Conservation (phyloP, 495 filamentous ascomycete species). For the Talaromyces adpressus region DNA sequence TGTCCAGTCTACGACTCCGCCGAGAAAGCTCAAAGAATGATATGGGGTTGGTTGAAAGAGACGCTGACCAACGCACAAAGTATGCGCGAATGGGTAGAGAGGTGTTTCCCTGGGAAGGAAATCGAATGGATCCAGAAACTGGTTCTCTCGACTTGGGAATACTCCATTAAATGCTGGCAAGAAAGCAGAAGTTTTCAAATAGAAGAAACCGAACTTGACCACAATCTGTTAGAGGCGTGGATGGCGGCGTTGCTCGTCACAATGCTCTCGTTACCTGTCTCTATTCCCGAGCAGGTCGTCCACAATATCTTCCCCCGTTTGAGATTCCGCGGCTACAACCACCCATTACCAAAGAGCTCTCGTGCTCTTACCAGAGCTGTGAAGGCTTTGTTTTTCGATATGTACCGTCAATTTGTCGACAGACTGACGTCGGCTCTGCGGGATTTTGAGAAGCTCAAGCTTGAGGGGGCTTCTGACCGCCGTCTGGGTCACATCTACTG, state of each 20-base stretch:
- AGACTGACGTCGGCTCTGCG: not conserved
- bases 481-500: constrained; percentile 6
- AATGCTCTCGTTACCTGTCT: constrained; percentile 3
- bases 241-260: constrained; percentile 5
- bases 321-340: not conserved
- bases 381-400: constrained; percentile 5
- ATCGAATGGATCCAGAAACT: constrained; percentile 3
- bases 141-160: constrained; percentile 2
- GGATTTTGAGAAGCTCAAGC: not conserved
- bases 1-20: not conserved
- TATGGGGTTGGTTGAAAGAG: constrained; percentile 4
- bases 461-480: not conserved
- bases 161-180: not conserved
- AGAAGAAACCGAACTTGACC: not conserved
- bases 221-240: constrained; percentile 5
- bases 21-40: not conserved
- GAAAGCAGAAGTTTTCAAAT: not conserved
- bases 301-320: not conserved
- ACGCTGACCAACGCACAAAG: not conserved
- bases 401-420: not conserved
- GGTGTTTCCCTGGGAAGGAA: not conserved
- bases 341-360: not conserved
- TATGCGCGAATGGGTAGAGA: constrained; percentile 5
- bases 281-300: not conserved
- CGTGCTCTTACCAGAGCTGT: constrained; percentile 7